Evolutionary conservation across 1,284 basidiomycete genomes (phyloP).

Genomic region (Bondarzewia mesenterica): DNA sequence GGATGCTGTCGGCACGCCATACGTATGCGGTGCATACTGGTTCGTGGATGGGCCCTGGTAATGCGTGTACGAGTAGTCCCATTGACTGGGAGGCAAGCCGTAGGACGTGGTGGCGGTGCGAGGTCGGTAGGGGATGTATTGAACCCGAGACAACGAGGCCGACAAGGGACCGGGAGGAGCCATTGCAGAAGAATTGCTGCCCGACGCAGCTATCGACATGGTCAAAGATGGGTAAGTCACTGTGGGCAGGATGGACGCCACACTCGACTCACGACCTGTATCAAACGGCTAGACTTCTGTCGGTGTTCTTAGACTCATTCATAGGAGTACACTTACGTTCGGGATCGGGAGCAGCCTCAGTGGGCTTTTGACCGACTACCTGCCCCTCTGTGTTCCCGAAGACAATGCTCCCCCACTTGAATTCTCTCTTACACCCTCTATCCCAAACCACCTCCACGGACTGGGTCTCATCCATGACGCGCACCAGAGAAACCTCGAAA

Average conservation of each 20-base stretch:
- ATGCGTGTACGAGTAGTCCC: not conserved
- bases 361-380: constrained; percentile 56
- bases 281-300: not conserved
- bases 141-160: too few species aligned
- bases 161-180: not conserved
- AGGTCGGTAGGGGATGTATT: not conserved
- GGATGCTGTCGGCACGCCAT: not conserved
- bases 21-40: not conserved
- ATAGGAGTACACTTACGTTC: constrained; percentile 24
- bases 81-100: not conserved
- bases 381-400: constrained; percentile 41
- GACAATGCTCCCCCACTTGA: constrained; percentile 73
- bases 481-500: constrained; percentile 71
- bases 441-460: constrained; percentile 80
- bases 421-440: constrained; percentile 58
- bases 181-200: not conserved
- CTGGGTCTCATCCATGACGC: constrained; percentile 57
- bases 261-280: not conserved
- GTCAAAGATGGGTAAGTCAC: constrained; percentile 1
- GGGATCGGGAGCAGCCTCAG: constrained; percentile 32
- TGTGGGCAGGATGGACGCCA: not conserved
- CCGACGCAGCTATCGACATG: constrained; percentile 2
- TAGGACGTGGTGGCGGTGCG: not conserved
- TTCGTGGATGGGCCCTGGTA: not conserved
- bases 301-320: not conserved